These are phyloP conservation scores for Podila clonocystis DNA, from an alignment of 192 early-diverging fungal species.

Conservation along the genomic window DNA sequence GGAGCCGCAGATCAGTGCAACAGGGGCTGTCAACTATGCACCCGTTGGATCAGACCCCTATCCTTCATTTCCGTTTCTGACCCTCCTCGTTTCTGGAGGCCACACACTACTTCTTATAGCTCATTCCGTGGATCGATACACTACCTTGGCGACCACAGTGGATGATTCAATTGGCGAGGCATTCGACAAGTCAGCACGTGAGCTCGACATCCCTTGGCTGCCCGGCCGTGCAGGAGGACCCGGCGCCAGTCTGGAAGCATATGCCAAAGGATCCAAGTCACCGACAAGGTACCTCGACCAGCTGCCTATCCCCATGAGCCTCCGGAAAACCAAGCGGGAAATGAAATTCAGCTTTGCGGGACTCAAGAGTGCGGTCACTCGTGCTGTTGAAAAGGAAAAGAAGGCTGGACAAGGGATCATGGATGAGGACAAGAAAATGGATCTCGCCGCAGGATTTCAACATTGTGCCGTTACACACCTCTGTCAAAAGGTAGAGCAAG, in stretches of 20 bases:
- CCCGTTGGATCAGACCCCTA: conserved; percentile 29
- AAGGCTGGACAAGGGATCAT: conserved; percentile 38
- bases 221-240: conserved; percentile 71
- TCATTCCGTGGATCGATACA: conserved; percentile 67
- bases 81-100: conserved; percentile 80
- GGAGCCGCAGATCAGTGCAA: no score
- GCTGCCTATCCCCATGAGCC: conserved; percentile 71
- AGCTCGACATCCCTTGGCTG: conserved; percentile 72
- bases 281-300: conserved; percentile 39
- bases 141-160: conserved; percentile 70
- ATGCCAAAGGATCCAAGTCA: conserved; percentile 64
- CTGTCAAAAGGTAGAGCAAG: conserved; percentile 69
- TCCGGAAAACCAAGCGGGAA: conserved; percentile 51
- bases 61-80: conserved; percentile 73
- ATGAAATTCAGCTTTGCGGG: conserved; percentile 82
- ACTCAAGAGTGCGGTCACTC: conserved; percentile 72
- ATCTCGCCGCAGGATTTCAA: conserved; percentile 82
- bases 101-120: conserved; percentile 74
- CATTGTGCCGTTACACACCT: conserved; percentile 65
- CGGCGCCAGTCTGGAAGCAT: conserved; percentile 74
- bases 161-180: conserved; percentile 85
- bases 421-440: conserved; percentile 43
- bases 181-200: conserved; percentile 79
- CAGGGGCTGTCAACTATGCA: background rate
- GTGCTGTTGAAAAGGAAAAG: conserved; percentile 57